Evolutionary conservation across 2,329 filamentous ascomycete species (phyloP), one percentile per base, ranked within the genome.

Genomic region (Stenocarpella maydis): DNA sequence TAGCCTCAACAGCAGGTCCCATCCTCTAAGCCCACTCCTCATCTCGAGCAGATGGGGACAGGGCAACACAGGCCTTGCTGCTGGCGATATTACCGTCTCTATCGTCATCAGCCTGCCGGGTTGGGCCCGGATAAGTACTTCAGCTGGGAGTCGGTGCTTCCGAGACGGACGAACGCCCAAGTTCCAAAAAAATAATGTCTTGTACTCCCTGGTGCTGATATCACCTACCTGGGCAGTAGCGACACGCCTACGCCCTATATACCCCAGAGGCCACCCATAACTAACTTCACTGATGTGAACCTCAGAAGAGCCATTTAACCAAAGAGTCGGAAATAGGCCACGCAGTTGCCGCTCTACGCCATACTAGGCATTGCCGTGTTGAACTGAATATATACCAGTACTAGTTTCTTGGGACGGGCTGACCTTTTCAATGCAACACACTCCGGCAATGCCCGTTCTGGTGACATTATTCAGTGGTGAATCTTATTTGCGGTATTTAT

Each of bases 401-500:
- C n/a, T n/a, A n/a, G n/a, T n/a, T n/a, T n/a, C n/a, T n/a, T n/a
- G n/a, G n/a, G n/a, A n/a, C n/a, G n/a, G n/a, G n/a, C n/a, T n/a
- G n/a, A n/a, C 26, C 31, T 14, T n/a, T 55, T n/a, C n/a, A 24
- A 45, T 45, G 26, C 24, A 19, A 41, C 19, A 21, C 17, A 24
- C 8, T 15, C 10, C 26, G 39, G 9, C 24, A 15, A 45, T 21
- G 26, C 12, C 24, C 10, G 39, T 19, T 34, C 19, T 61, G 55
- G n/a, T 47, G 21, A 24, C 24, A 45, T 60, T n/a, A n/a, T 17
- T 9, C 31, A 28, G 24, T 31, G 17, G 3, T 26, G 26, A 34
- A 61, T 17, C 39, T 61, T 47, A 34, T 31, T 34, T 28, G 9
- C 31, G 55, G 19, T 45, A 47, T 45, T 61, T 61, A 61, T 34